Evolutionary conservation across 1,284 basidiomycete genomes (phyloP).

Genomic region (Afroboletus lepidellus): DNA sequence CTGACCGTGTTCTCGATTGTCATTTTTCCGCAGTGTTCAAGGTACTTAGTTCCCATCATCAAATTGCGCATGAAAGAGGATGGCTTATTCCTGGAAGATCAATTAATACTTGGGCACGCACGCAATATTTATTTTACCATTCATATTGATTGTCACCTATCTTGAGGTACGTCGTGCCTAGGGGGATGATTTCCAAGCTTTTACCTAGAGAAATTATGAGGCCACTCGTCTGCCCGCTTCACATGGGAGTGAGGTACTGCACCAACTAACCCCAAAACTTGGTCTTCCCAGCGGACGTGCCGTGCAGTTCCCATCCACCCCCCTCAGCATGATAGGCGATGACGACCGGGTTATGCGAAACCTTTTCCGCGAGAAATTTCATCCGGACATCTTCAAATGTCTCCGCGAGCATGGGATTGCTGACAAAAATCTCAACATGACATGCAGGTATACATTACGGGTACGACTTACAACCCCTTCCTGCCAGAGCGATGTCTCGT

Average conservation of each 20-base stretch:
- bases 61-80: conserved; percentile 88
- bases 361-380: conserved; percentile 86
- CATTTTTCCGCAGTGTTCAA: conserved; percentile 80
- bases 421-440: conserved; percentile 31
- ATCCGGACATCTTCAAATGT: conserved; percentile 83
- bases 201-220: conserved; percentile 52
- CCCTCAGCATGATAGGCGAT: conserved; percentile 86
- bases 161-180: conserved; percentile 63
- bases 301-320: conserved; percentile 69
- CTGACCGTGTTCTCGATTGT: conserved; percentile 62
- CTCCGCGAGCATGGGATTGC: conserved; percentile 86
- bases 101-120: conserved; percentile 3
- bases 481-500: conserved; percentile 77
- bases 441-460: conserved; percentile 1
- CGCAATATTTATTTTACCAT: conserved; percentile 47
- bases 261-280: conserved; percentile 80
- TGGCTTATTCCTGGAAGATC: conserved; percentile 66
- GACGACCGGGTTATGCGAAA: conserved; percentile 80
- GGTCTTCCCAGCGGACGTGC: conserved; percentile 74
- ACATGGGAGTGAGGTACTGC: conserved; percentile 13
- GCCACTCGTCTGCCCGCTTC: conserved; percentile 16
- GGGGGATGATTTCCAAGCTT: conserved; percentile 79
- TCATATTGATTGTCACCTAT: conserved; percentile 66
- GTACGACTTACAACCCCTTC: conserved; percentile 76
- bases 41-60: conserved; percentile 87